A percentile compares a stretch with the other conserved stretches of the same genome.
Conservation (phyloP, 257 asterid species). For the Fraxinus anomala region DNA sequence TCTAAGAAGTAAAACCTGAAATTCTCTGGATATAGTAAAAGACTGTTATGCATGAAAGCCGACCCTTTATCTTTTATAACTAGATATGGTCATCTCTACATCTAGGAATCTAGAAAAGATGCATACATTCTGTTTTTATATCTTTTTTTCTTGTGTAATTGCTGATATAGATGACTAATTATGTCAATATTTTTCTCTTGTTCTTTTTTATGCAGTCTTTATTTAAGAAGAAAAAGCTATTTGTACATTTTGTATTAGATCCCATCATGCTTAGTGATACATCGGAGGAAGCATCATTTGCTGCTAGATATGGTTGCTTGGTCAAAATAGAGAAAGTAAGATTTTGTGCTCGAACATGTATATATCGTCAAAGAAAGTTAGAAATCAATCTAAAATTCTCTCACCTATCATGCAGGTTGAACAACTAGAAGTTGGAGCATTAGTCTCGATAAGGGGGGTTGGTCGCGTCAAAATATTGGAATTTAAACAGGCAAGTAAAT, state of each 20-base stretch:
- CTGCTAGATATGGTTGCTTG: conserved; percentile 75
- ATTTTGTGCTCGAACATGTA: conserved; percentile 17
- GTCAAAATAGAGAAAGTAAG: conserved; percentile 77
- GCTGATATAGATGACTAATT: conserved; percentile 10
- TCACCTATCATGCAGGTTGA: conserved; percentile 54
- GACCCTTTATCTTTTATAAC: background rate
- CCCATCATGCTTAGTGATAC: conserved; percentile 57
- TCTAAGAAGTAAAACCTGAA: background rate
- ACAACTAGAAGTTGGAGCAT: conserved; percentile 69
- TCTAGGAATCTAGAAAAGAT: conserved; percentile 8
- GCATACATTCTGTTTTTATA: background rate
- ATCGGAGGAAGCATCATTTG: conserved; percentile 66
- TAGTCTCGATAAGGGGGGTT: conserved; percentile 70
- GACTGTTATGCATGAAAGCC: background rate
- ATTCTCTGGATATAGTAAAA: background rate
- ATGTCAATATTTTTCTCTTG: background rate
- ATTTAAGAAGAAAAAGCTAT: conserved; percentile 53
- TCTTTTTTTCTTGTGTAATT: conserved; percentile 15
- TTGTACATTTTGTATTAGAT: conserved; percentile 81
- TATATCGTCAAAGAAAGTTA: conserved; percentile 1
- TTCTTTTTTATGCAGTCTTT: conserved; percentile 49
- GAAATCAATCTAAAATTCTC: conserved; percentile 18
- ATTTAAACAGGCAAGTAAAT: conserved; percentile 56
- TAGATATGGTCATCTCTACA: background rate
- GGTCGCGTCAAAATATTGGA: conserved; percentile 68